A percentile compares a stretch with the other conserved stretches of the same genome.
phyloP scores from a whole-genome alignment of 164 flowering plant genomes.

The Piper betle region DNA sequence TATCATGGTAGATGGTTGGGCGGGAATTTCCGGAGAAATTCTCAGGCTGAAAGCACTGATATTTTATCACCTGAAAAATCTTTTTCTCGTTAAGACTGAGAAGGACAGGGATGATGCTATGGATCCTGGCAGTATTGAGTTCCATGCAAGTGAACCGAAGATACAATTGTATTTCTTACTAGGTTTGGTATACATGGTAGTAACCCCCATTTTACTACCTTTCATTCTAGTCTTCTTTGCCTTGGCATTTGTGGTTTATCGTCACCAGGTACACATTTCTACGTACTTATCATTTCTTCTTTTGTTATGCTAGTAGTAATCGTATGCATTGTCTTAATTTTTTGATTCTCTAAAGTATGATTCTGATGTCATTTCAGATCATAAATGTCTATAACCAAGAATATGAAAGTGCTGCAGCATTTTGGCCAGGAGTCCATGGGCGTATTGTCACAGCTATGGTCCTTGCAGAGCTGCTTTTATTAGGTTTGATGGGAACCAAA shows the following conservation, averaged over 20 bases:
- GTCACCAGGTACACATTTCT: slow-evolving; percentile 66
- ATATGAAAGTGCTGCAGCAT: slow-evolving; percentile 77
- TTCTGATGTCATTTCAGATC: slow-evolving; percentile 24
- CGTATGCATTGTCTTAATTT: too few species aligned
- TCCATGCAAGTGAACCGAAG: slow-evolving; percentile 69
- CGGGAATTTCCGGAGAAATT: slow-evolving; percentile 82
- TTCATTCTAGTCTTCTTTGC: slow-evolving; percentile 74
- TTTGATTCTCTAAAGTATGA: neutral
- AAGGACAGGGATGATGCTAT: slow-evolving; percentile 76
- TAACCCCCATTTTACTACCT: slow-evolving; percentile 72
- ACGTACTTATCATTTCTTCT: too few species aligned
- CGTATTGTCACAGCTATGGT: slow-evolving; percentile 48
- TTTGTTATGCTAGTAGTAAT: neutral
- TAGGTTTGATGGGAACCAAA: slow-evolving; percentile 70
- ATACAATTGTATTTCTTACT: slow-evolving; percentile 84
- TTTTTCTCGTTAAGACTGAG: slow-evolving; percentile 78
- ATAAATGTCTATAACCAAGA: slow-evolving; percentile 81
- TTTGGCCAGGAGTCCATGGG: slow-evolving; percentile 82
- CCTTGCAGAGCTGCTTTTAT: slow-evolving; percentile 52
- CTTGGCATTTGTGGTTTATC: slow-evolving; percentile 63
- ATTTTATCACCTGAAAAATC: slow-evolving; percentile 59
- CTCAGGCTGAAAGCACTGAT: slow-evolving; percentile 64
- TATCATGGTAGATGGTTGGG: slow-evolving; percentile 97
- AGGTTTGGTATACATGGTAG: slow-evolving; percentile 82
- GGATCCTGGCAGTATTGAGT: slow-evolving; percentile 86